phyloP scores from a whole-genome alignment of 306 rosid species.

The Malus orientalis region DNA sequence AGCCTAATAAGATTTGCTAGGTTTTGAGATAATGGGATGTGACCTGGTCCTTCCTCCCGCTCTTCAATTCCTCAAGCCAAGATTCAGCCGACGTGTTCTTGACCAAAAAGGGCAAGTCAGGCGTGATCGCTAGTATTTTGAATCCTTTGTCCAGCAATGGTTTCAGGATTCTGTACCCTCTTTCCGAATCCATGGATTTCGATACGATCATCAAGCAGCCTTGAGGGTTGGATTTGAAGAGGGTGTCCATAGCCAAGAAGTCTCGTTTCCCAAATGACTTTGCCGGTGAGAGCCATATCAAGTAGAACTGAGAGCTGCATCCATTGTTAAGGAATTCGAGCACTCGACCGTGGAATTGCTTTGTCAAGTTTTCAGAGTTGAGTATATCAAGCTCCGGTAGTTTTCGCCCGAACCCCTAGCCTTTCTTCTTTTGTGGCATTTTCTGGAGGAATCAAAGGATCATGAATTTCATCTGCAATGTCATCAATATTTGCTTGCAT shows the following conservation, averaged over 20 bases:
- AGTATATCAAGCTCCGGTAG: constrained; percentile 32
- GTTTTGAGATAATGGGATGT: constrained; percentile 48
- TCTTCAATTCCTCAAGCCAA: constrained; percentile 31
- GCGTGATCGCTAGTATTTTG: constrained; percentile 27
- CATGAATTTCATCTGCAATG: background rate
- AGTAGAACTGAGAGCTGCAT: constrained; percentile 35
- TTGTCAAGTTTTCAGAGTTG: constrained; percentile 19
- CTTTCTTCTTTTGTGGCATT: constrained; percentile 28
- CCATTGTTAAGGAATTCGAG: constrained; percentile 18
- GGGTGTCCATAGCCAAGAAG: constrained; percentile 24
- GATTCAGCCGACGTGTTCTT: constrained; percentile 29
- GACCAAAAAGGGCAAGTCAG: constrained; percentile 32
- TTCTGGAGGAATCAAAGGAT: background rate
- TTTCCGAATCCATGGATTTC: constrained; percentile 23
- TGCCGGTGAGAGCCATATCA: constrained; percentile 42
- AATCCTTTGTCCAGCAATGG: constrained; percentile 34
- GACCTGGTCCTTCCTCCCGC: constrained; percentile 47
- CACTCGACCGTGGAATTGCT: constrained; percentile 27
- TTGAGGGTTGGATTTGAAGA: constrained; percentile 35
- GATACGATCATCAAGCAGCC: constrained; percentile 43
- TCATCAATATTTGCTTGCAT: too few species aligned
- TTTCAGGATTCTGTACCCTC: constrained; percentile 30
- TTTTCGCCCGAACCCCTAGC: constrained; percentile 26
- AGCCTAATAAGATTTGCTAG: constrained; percentile 44
- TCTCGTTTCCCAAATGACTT: constrained; percentile 30